These are phyloP conservation scores for Lasiodiplodia citricola DNA, from an alignment of 2,329 filamentous ascomycete genomes.

Conservation along the genomic window DNA sequence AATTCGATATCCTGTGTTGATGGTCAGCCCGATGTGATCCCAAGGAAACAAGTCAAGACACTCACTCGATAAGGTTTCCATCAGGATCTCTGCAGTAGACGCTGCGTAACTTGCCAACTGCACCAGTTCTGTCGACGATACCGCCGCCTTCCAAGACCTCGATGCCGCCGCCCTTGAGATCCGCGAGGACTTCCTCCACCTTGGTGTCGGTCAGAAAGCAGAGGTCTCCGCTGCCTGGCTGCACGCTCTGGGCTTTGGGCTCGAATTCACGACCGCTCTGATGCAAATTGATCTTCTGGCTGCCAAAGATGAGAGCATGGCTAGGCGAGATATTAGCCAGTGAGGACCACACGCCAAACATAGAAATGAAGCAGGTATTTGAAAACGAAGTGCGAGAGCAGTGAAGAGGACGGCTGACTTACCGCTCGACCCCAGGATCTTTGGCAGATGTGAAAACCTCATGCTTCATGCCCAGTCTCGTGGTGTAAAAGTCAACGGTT, in stretches of 20 bases:
- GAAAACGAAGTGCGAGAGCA: no score
- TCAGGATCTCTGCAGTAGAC: constrained; percentile 31
- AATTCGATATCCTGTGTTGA: constrained; percentile 3
- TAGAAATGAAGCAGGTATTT: not conserved
- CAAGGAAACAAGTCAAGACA: not conserved
- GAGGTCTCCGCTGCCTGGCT: constrained; percentile 28
- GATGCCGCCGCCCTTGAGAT: constrained; percentile 24
- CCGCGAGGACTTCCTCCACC: constrained; percentile 26
- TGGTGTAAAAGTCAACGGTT: constrained; percentile 28
- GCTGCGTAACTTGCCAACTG: constrained; percentile 27
- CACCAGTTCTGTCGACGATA: constrained; percentile 19
- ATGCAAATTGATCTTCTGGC: constrained; percentile 30
- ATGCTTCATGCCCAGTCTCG: constrained; percentile 28
- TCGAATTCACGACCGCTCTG: constrained; percentile 30
- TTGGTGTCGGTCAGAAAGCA: constrained; percentile 28
- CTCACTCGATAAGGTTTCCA: constrained; percentile 31
- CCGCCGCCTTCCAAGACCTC: constrained; percentile 20
- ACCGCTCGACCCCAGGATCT: constrained; percentile 25
- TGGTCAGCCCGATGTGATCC: not conserved
- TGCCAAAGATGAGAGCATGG: constrained; percentile 28
- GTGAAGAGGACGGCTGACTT: not conserved
- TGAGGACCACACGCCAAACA: not conserved
- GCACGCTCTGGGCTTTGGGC: constrained; percentile 28
- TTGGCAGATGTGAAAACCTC: constrained; percentile 23
- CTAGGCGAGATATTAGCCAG: not conserved